phyloP scores from a whole-genome alignment of 306 rosid genomes.

The Astragalus membranaceus region DNA sequence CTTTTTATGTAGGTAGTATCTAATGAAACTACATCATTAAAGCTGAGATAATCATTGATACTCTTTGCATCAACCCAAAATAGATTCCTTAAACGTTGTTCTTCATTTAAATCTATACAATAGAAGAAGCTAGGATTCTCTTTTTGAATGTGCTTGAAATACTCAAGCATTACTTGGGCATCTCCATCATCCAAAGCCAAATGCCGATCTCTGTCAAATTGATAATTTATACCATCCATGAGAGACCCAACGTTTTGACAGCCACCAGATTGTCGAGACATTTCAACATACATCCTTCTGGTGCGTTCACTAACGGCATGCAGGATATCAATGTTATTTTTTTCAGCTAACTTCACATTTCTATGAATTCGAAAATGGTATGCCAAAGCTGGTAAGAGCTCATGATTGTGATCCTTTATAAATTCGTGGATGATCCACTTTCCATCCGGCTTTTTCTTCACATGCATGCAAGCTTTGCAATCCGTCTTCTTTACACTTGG shows the following conservation, averaged over 20 bases:
- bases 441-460: slow-evolving; percentile 80
- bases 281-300: slow-evolving; percentile 86
- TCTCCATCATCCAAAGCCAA: slow-evolving; percentile 89
- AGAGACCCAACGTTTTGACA: slow-evolving; percentile 36
- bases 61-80: slow-evolving; percentile 92
- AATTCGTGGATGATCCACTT: slow-evolving; percentile 92
- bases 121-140: slow-evolving; percentile 79
- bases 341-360: slow-evolving; percentile 88
- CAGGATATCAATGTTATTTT: slow-evolving; percentile 86
- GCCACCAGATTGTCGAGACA: slow-evolving; percentile 76
- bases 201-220: slow-evolving; percentile 57
- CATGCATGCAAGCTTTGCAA: slow-evolving; percentile 98
- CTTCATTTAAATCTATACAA: slow-evolving; percentile 78
- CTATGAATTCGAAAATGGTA: slow-evolving; percentile 92
- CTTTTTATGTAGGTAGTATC: slow-evolving; percentile 68
- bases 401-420: slow-evolving; percentile 92
- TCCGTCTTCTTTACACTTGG: slow-evolving; percentile 92
- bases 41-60: slow-evolving; percentile 61
- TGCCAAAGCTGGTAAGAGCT: slow-evolving; percentile 87
- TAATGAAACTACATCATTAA: slow-evolving; percentile 70
- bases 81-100: slow-evolving; percentile 75
- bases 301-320: slow-evolving; percentile 94
- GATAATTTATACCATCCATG: slow-evolving; percentile 32
- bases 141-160: slow-evolving; percentile 76
- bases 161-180: slow-evolving; percentile 76